Conservation (phyloP, 2,329 filamentous ascomycete genomes). For the Trichophyton verrucosum region DNA sequence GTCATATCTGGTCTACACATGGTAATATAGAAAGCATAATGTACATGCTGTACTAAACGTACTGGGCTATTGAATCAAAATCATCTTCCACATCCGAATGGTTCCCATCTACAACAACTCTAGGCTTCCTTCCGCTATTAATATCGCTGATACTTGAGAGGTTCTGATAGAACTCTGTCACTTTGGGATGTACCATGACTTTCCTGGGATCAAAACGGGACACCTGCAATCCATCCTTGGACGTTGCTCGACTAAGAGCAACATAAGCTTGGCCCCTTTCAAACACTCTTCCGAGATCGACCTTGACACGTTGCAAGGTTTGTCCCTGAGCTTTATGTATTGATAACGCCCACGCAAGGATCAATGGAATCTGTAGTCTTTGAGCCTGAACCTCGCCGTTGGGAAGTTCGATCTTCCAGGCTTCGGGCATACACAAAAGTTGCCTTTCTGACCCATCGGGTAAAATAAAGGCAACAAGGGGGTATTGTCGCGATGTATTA, state of each 20-base stretch:
- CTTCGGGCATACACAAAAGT: constrained; percentile 72
- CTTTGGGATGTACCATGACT: constrained; percentile 85
- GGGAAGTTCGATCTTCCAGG: constrained; percentile 95
- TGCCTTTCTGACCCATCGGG: constrained; percentile 64
- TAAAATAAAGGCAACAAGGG: constrained; percentile 71
- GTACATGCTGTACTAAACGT: not conserved
- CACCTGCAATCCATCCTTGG: constrained; percentile 76
- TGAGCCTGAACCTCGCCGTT: constrained; percentile 88
- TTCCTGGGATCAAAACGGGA: constrained; percentile 76
- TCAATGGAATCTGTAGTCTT: constrained; percentile 69
- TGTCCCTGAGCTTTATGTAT: constrained; percentile 98
- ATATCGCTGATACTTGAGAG: constrained; percentile 42
- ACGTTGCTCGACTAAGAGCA: constrained; percentile 82
- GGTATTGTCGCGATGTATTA: constrained; percentile 51
- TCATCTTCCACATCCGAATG: not conserved
- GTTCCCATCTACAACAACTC: not conserved
- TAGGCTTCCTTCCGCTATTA: not conserved
- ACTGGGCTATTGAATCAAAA: constrained; percentile 1
- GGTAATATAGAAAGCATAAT: not conserved
- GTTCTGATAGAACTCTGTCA: constrained; percentile 73
- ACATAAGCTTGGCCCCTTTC: constrained; percentile 98
- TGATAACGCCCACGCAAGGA: constrained; percentile 89
- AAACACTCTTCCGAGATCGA: constrained; percentile 82
- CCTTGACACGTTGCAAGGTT: constrained; percentile 84
- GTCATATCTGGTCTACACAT: not conserved